Evolutionary conservation across 2,329 filamentous ascomycete species (phyloP), one percentile per base, ranked within the genome.

Genomic region (Apiospora malaysiana): DNA sequence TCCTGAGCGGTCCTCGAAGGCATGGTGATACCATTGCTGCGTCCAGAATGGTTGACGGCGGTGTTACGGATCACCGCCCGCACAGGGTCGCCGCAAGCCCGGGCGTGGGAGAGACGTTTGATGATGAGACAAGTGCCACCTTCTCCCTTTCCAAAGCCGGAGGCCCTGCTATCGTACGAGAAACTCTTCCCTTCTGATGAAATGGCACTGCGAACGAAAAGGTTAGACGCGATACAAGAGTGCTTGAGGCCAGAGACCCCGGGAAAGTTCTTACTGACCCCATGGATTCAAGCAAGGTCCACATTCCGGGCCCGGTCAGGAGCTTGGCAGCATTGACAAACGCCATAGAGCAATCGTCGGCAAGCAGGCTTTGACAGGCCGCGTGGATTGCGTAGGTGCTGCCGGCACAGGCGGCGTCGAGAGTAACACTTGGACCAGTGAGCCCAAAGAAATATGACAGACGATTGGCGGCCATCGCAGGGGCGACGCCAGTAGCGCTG

Each of bases 371-470:
- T 21, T 77, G 74, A 5, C 78, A 75, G 12, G 77, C 79, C n/a
- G 76, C 73, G 56, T 82, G 80, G 2, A 81, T 63, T 9, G 79
- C 80, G 32, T 79, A 72, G 18, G 85, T 71, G 65, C 79, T 81
- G 0, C 82, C 82, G 1, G 83, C 84, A 68, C 84, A 86, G 1
- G 84, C 84, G 0, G 84, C 85, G 51, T 86, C 83, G 21, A 86
- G 78, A 0, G 82, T 83, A 75, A 85, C 79, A 1, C 78, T 81
- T 0, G 84, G 81, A 0, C 84, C 81, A 14, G 77, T 73, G 76
- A 78, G 79, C 70, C 81, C 77, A 71, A 82, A 83, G 51, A 82
- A 83, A 47, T 77, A 75, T 0, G 75, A 76, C 2, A 76, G 18
- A 0, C 75, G 66, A n/a, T 75, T 75, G 2, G 74, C 79, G 2